Percentiles rank a stretch among this genome's conserved stretches.
Conservation (phyloP, 805 yeast genomes). For the Saturnispora serradocipensis region DNA sequence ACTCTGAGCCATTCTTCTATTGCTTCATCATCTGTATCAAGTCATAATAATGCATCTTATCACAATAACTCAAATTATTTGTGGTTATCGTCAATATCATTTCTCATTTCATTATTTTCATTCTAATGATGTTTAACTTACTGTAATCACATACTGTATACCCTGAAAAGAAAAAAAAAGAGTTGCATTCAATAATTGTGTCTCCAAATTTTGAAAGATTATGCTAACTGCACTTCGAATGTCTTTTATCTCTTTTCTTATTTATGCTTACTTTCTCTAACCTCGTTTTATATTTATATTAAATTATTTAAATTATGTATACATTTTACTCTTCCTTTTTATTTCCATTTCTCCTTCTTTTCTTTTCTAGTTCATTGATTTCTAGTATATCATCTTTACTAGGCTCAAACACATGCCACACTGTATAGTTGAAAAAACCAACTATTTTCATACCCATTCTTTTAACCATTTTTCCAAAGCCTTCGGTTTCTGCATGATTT, state of each 20-base stretch:
- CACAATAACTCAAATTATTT: not conserved
- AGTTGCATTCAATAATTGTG: not conserved
- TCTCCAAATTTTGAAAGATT: not conserved
- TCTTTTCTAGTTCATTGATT: constrained; percentile 61
- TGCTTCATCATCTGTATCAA: not conserved
- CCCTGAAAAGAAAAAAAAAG: not conserved
- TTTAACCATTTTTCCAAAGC: constrained; percentile 74
- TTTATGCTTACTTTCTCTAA: not conserved
- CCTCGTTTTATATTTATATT: not conserved
- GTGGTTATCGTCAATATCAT: not conserved
- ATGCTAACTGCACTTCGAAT: not conserved
- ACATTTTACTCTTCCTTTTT: not conserved
- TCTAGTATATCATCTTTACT: constrained; percentile 73
- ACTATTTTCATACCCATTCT: constrained; percentile 75
- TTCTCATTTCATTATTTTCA: not conserved
- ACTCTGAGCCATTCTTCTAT: not conserved
- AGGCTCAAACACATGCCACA: constrained; percentile 89
- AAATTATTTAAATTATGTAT: not conserved
- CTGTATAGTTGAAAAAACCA: constrained; percentile 81
- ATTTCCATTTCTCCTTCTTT: constrained; percentile 34
- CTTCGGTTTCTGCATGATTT: constrained; percentile 85
- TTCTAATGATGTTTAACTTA: not conserved
- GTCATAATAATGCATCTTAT: not conserved
- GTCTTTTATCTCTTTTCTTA: not conserved
- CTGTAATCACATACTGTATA: not conserved